Base-by-base conservation (phyloP, 1,139 yeast genomes). In the Kurtzmaniella quercitrusa region DNA sequence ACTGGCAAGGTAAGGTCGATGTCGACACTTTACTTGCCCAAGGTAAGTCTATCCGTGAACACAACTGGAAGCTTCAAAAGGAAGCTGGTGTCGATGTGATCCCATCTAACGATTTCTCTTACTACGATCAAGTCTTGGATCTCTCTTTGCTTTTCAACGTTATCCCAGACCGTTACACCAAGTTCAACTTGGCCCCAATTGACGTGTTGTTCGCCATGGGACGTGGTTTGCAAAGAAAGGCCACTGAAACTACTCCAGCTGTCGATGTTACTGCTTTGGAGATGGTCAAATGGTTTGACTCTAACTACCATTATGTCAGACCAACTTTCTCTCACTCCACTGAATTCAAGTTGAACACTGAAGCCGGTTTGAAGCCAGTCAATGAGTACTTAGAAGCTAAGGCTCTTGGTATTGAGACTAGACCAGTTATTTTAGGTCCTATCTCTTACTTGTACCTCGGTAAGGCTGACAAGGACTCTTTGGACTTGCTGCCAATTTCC, bases 221-320 rank as follows among this genome's bases (percentile, higher is more conserved):
- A 73, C 90, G 98, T 82, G 98, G 98, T 83, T 82, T 93, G 69
- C 98, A 94, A 80, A 88, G 94, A 76, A 84, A 86, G 73, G 96
- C 95, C 57, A 86, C 94, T 56, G 96, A 86, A 58, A 67, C 91
- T 57, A 68, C 82, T 51, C 79, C 85, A 57, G 95, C 95, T 56
- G 96, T 93, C 58, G 98, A 94, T 72, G 98, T 93, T 50, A 93
- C 98, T 55, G 98, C 98, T 60, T 81, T 89, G 71, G 98, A 93
- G 82, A 93, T 93, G 98, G 98, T 93, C 60, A 93, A 93, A 80
- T 93, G 98, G 98, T 93, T 93, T 60, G 98, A 93, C 74, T 87
- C 98, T 53, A 93, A 93, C 88, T 93, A 93, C 87, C 98, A 93
- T 75, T 94, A 93, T 70, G 98, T 93, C 63, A 89, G 98, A 81